Evolutionary conservation across 192 early-diverging fungal species (phyloP).

Genomic region (Spinellus fusiger): DNA sequence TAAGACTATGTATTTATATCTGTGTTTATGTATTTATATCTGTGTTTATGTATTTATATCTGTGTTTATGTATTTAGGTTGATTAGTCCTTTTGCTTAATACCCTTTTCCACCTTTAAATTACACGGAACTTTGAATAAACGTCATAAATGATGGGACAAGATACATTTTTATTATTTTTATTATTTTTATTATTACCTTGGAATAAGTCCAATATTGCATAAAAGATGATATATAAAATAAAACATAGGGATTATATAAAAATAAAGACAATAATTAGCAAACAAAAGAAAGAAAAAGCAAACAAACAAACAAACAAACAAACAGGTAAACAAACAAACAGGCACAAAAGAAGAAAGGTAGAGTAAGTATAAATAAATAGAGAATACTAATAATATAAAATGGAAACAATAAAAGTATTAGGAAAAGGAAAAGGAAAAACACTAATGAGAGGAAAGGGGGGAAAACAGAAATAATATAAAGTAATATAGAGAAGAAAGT

Average conservation of each 20-base stretch:
- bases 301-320: too few relatives aligned
- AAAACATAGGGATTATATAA: not conserved
- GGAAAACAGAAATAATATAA: not conserved
- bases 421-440: not conserved
- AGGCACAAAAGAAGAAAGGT: not conserved
- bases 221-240: too few relatives aligned
- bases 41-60: too few relatives aligned
- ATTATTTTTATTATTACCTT: not conserved
- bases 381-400: not conserved
- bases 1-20: too few relatives aligned
- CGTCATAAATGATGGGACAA: not conserved
- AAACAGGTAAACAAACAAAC: too few relatives aligned
- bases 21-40: too few relatives aligned
- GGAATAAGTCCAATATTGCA: not conserved
- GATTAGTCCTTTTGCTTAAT: slow-evolving; percentile 27
- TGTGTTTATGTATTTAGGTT: slow-evolving; percentile 11
- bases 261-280: not conserved
- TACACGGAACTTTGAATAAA: not conserved
- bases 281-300: not conserved
- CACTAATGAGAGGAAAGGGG: not conserved
- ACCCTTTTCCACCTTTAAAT: not conserved
- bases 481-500: not conserved
- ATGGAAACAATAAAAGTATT: not conserved
- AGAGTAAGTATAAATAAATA: not conserved
- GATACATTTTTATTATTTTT: not conserved